Conservation (phyloP, 2,329 filamentous ascomycete species). For the Didymella keratinophila region DNA sequence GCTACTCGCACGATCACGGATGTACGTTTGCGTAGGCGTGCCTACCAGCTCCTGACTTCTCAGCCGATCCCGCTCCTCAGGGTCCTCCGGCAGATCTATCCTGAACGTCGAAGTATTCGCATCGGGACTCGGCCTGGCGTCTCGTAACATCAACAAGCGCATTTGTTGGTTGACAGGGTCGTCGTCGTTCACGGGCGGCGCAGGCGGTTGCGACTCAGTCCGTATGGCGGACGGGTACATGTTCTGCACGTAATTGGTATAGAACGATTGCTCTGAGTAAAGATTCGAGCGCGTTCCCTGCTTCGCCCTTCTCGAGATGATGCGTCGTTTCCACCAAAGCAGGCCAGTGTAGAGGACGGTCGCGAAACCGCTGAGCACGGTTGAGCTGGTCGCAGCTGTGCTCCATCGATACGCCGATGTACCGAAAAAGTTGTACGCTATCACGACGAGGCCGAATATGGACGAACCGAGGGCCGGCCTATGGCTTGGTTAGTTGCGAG, state of each 20-base stretch:
- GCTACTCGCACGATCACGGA: conserved; percentile 34
- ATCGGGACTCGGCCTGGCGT: conserved; percentile 44
- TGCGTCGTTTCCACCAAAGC: conserved; percentile 54
- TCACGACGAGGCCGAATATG: conserved; percentile 57
- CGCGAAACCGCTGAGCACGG: conserved; percentile 50
- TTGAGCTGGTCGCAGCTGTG: conserved; percentile 54
- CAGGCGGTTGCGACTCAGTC: conserved; percentile 37
- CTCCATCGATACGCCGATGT: conserved; percentile 54
- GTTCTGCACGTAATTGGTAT: conserved; percentile 56
- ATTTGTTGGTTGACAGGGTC: conserved; percentile 61
- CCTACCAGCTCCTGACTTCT: conserved; percentile 45
- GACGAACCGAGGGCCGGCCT: conserved; percentile 55
- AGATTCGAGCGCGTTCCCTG: conserved; percentile 30
- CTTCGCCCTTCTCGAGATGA: conserved; percentile 46
- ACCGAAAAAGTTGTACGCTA: conserved; percentile 58
- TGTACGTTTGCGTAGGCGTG: conserved; percentile 35
- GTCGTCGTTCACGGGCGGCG: conserved; percentile 53
- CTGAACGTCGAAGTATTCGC: conserved; percentile 53
- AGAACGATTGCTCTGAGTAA: conserved; percentile 52
- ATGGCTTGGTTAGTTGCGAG: conserved; percentile 25
- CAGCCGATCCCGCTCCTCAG: conserved; percentile 36
- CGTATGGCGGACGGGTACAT: conserved; percentile 54
- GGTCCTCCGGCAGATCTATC: conserved; percentile 51
- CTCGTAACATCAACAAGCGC: conserved; percentile 55
- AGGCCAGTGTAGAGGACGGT: conserved; percentile 54